Percentiles rank a stretch among this genome's conserved stretches.
phyloP scores from a whole-genome alignment of 257 asterid genomes.

The Catharanthus roseus region DNA sequence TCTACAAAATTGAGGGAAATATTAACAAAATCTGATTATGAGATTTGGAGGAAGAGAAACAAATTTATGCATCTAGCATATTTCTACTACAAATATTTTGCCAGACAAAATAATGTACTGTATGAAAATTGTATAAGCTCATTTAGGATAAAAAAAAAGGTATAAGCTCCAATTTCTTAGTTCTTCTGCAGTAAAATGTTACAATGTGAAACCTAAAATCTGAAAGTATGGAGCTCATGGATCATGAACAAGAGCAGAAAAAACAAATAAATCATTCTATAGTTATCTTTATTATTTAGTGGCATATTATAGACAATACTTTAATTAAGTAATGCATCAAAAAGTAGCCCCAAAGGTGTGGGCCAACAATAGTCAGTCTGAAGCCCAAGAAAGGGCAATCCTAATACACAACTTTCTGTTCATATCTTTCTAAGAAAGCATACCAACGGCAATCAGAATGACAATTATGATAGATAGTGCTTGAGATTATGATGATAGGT shows the following conservation, averaged over 20 bases:
- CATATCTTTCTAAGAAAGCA: neutral
- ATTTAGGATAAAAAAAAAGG: too few species aligned
- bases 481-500: constrained; percentile 3
- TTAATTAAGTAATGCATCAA: neutral
- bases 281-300: neutral
- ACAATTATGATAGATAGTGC: neutral
- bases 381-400: neutral
- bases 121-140: neutral
- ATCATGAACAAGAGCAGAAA: neutral
- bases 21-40: neutral
- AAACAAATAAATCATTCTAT: neutral
- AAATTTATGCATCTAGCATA: neutral
- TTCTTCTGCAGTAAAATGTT: neutral
- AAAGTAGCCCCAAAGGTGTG: neutral
- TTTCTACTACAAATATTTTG: neutral
- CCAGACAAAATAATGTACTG: neutral
- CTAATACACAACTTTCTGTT: neutral
- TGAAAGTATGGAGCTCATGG: neutral
- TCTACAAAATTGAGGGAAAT: constrained; percentile 34
- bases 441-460: neutral
- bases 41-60: neutral
- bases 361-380: neutral
- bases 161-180: neutral
- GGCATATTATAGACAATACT: neutral
- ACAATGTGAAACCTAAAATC: neutral